Percentiles rank a stretch among this genome's conserved stretches.
Evolutionary conservation across 345 rosid genomes (phyloP).

Genomic region (Bretschneidera sinensis): DNA sequence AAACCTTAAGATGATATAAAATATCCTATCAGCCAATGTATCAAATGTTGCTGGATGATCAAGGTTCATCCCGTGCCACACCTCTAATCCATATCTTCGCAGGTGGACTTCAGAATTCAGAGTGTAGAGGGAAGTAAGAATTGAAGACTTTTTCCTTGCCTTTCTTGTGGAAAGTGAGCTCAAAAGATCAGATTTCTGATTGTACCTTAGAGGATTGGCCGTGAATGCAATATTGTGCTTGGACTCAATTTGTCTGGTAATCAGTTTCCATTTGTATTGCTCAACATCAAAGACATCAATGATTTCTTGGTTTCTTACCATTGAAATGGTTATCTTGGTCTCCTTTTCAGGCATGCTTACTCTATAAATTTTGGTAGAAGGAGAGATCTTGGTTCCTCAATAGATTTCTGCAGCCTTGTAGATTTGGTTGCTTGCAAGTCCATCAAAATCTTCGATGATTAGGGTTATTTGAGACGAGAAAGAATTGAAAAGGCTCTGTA

Average conservation of each 20-base stretch:
- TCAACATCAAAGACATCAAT: slow-evolving; percentile 42
- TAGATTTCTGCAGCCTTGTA: slow-evolving; percentile 43
- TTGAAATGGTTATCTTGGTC: slow-evolving; percentile 47
- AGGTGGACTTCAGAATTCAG: background rate
- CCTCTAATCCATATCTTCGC: background rate
- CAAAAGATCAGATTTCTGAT: slow-evolving; percentile 38
- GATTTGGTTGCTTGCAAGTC: slow-evolving; percentile 37
- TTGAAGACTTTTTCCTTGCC: slow-evolving; percentile 42
- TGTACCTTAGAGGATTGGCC: slow-evolving; percentile 22
- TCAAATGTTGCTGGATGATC: slow-evolving; percentile 14
- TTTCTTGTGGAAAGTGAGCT: slow-evolving; percentile 51
- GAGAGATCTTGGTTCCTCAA: slow-evolving; percentile 31
- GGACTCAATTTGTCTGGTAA: slow-evolving; percentile 37
- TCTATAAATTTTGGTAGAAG: slow-evolving; percentile 31
- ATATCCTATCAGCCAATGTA: no score
- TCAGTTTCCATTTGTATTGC: slow-evolving; percentile 44
- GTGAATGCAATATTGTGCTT: slow-evolving; percentile 14
- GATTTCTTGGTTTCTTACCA: slow-evolving; percentile 49
- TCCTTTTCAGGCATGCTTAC: slow-evolving; percentile 48
- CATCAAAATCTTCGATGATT: slow-evolving; percentile 40
- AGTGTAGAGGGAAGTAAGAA: slow-evolving; percentile 39
- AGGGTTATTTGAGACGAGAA: slow-evolving; percentile 46
- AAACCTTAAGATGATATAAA: no score
- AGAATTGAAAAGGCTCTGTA: slow-evolving; percentile 26
- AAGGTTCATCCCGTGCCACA: slow-evolving; percentile 1